Conservation (phyloP, 208 protist species). For the Jaenimonas drosophilae region DNA sequence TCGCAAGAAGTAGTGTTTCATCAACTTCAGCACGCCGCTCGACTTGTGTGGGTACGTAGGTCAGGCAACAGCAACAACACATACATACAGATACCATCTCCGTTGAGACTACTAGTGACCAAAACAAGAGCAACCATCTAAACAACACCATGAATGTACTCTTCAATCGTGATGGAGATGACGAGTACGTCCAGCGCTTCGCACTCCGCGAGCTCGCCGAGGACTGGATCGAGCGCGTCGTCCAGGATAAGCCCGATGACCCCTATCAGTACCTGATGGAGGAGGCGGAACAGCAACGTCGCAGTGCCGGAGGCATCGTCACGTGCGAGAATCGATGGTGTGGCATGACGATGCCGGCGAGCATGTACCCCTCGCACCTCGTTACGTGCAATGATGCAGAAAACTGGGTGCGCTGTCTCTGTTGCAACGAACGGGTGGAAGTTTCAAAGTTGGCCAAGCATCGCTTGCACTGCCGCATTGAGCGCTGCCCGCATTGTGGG, state of each 20-base stretch:
- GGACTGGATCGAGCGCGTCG: slow-evolving; percentile 39
- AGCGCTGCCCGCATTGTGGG: slow-evolving; percentile 55
- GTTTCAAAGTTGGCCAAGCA: slow-evolving; percentile 34
- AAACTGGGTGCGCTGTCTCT: slow-evolving; percentile 53
- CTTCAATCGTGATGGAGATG: too few species aligned
- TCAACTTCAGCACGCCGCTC: too few species aligned
- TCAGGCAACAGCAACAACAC: too few species aligned
- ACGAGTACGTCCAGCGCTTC: slow-evolving; percentile 54
- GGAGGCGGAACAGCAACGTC: slow-evolving; percentile 30
- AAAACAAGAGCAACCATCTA: too few species aligned
- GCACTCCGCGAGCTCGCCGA: slow-evolving; percentile 52
- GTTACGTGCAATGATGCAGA: slow-evolving; percentile 29
- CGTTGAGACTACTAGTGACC: too few species aligned
- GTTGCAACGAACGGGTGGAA: slow-evolving; percentile 64
- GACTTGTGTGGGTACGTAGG: too few species aligned
- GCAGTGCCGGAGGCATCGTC: slow-evolving; percentile 46
- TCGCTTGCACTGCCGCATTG: slow-evolving; percentile 40
- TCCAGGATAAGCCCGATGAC: slow-evolving; percentile 34
- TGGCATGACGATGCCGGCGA: slow-evolving; percentile 49
- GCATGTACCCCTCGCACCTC: slow-evolving; percentile 26
- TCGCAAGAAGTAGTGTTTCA: too few species aligned
- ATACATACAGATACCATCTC: too few species aligned
- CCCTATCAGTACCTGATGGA: slow-evolving; percentile 57
- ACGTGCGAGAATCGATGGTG: slow-evolving; percentile 75
- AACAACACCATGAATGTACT: too few species aligned